Evolutionary conservation across 1,284 basidiomycete species (phyloP), one percentile per base, ranked within the genome.

Genomic region (Cryptococcus sp.): DNA sequence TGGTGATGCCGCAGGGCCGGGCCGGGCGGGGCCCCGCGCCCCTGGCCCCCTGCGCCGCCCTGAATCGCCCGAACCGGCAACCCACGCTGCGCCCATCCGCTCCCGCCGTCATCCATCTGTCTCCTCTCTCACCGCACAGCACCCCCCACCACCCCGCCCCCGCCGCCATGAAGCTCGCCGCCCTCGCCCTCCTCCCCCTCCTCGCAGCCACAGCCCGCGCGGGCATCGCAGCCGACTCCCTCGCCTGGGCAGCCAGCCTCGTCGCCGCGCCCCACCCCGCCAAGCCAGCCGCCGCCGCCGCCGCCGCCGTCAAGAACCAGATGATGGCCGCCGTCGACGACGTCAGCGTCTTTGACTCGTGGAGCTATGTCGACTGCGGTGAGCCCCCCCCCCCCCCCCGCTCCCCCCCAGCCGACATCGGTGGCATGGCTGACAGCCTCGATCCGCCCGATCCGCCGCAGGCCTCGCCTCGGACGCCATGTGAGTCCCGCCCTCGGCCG

Each of bases 351-450:
- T 67, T 69, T 59, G 72, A 72, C 53, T 63, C 66, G 9, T 78
- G 76, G 76, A 66, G 67, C 47, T 78, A 71, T 58, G 64, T 67
- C n/a, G 74, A 78, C 62, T 78, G 76, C 59, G 76, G 76, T 77
- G 58, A 52, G 73, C 69, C 23, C 11, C 24, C 18, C 4, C 13
- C 33, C 11, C 20, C 51, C 50, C 28, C 38, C 20, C 39, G 43
- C 42, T 43, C 21, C 33, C 24, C 21, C 37, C 12, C 40, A n/a
- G 7, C 23, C 2, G 6, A 13, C 16, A 21, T n/a, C n/a, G n/a
- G n/a, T n/a, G n/a, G n/a, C n/a, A n/a, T n/a, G n/a, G n/a, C n/a
- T n/a, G n/a, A n/a, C n/a, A n/a, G n/a, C n/a, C n/a, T n/a, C n/a
- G n/a, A n/a, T n/a, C 2, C 39, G 15, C n/a, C 18, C 51, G n/a